phyloP scores from a whole-genome alignment of 1,284 basidiomycete genomes.

The Ustilago sp. region DNA sequence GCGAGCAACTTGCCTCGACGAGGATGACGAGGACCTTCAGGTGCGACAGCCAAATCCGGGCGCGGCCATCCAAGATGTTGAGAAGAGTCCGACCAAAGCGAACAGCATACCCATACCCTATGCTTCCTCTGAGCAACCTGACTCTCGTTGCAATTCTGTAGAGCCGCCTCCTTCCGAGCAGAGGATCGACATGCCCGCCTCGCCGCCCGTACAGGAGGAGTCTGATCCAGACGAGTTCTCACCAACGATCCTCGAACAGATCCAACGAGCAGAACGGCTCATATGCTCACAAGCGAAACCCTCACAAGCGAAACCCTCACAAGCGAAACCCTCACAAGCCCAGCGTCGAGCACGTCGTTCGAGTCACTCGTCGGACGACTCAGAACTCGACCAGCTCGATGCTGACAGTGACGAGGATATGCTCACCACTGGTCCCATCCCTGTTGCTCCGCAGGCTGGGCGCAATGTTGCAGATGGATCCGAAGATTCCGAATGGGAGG shows the following conservation, averaged over 20 bases:
- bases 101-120: slow-evolving; percentile 7
- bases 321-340: slow-evolving; percentile 2
- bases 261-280: slow-evolving; percentile 1
- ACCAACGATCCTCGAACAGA: slow-evolving; percentile 11
- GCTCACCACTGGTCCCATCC: background rate
- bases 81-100: slow-evolving; percentile 25
- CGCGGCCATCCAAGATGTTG: slow-evolving; percentile 9
- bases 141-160: background rate
- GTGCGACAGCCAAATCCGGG: slow-evolving; percentile 34
- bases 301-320: slow-evolving; percentile 2
- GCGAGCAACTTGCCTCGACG: slow-evolving; percentile 4
- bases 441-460: background rate
- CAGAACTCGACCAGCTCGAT: slow-evolving; percentile 25
- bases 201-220: slow-evolving; percentile 31
- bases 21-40: slow-evolving; percentile 24
- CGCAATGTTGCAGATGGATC: background rate
- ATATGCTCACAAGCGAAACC: slow-evolving; percentile 13
- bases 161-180: background rate
- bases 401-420: slow-evolving; percentile 12
- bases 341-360: background rate
- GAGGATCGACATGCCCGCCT: background rate
- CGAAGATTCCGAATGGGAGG: slow-evolving; percentile 36
- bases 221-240: slow-evolving; percentile 35
- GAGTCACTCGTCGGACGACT: slow-evolving; percentile 20
- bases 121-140: slow-evolving; percentile 6